phyloP scores from a whole-genome alignment of 306 rosid species.

The Gastrolobium bilobum region DNA sequence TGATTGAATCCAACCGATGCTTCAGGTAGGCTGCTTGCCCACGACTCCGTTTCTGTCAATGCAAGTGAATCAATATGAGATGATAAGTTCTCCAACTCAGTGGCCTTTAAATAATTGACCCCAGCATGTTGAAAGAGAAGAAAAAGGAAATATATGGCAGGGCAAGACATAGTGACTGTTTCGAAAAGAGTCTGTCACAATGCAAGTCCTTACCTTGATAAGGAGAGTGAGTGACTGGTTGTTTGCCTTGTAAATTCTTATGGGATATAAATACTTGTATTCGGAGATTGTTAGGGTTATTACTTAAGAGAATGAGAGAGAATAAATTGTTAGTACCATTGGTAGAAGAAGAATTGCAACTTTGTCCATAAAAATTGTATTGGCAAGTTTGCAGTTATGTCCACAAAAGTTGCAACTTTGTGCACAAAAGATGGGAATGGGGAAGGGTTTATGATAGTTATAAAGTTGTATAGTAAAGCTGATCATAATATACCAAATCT shows the following conservation, averaged over 20 bases:
- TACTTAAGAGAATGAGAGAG: not conserved
- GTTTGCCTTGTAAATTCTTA: too few relatives aligned
- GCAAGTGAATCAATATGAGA: conserved; percentile 95
- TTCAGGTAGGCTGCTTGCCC: conserved; percentile 64
- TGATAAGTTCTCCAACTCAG: conserved; percentile 80
- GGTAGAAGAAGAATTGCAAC: too few relatives aligned
- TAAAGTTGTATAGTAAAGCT: not conserved
- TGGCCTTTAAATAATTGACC: conserved; percentile 85
- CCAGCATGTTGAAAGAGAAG: conserved; percentile 76
- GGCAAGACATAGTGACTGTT: conserved; percentile 51
- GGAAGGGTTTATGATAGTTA: too few relatives aligned
- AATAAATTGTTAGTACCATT: too few relatives aligned
- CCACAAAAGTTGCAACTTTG: not conserved
- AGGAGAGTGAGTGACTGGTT: too few relatives aligned
- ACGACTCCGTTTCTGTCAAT: conserved; percentile 96
- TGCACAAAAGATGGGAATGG: not conserved
- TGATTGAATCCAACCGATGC: conserved; percentile 61
- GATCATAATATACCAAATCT: not conserved
- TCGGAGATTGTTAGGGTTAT: not conserved
- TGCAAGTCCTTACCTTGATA: not conserved
- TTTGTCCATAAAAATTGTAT: too few relatives aligned
- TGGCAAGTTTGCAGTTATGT: not conserved
- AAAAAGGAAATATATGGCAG: conserved; percentile 55
- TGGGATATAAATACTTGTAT: too few relatives aligned
- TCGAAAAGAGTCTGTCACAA: conserved; percentile 20